Evolutionary conservation across 257 asterid genomes (phyloP).

Genomic region (Rhazya stricta): DNA sequence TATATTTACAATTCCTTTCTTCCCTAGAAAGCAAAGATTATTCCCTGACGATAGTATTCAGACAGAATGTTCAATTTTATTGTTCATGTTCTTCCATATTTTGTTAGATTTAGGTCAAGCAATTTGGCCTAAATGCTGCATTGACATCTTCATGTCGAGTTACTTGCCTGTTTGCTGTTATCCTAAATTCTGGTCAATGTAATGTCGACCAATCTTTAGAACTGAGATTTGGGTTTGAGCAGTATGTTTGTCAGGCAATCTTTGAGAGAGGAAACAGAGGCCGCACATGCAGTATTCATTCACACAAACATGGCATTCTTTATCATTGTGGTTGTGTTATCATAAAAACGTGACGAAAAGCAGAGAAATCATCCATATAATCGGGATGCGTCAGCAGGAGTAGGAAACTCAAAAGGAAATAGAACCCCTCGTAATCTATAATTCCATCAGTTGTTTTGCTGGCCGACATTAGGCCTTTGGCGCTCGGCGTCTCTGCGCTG

Average conservation of each 20-base stretch:
- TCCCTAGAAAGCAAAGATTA: not conserved
- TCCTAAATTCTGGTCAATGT: not conserved
- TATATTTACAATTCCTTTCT: not conserved
- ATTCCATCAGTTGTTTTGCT: not conserved
- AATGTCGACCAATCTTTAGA: too few relatives aligned
- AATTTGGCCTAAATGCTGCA: not conserved
- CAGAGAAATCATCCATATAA: not conserved
- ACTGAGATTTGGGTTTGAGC: not conserved
- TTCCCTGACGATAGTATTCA: not conserved
- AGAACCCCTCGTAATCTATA: not conserved
- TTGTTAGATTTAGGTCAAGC: not conserved
- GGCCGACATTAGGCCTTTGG: not conserved
- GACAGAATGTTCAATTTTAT: not conserved
- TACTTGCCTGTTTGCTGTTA: too few relatives aligned
- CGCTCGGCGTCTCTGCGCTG: conserved; percentile 18
- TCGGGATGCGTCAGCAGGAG: not conserved
- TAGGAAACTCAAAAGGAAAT: not conserved
- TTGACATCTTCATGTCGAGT: not conserved
- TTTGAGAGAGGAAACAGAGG: not conserved
- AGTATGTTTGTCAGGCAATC: not conserved
- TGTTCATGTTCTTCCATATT: not conserved
- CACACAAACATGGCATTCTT: not conserved
- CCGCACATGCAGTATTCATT: not conserved
- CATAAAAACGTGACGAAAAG: too few relatives aligned
- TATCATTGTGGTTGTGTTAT: not conserved